phyloP scores from a whole-genome alignment of 2,329 filamentous ascomycete species.

The Chaetomiaceae sp. region DNA sequence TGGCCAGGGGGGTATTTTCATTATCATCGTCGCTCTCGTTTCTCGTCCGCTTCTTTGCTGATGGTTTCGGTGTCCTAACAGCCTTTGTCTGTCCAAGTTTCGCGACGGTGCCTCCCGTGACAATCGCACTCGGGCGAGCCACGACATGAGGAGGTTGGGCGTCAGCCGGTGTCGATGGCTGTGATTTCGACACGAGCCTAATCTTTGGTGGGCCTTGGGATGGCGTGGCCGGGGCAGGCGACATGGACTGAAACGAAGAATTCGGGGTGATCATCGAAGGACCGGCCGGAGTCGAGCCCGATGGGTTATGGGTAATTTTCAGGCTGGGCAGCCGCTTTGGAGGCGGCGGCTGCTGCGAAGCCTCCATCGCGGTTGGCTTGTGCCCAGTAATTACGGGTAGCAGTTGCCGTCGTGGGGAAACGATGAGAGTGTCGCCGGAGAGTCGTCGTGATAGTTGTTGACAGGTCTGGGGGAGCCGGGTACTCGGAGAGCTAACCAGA shows the following conservation, averaged over 20 bases:
- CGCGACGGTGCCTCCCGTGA: conserved; percentile 15
- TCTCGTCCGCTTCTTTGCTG: conserved; percentile 57
- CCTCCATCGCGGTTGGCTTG: conserved; percentile 15
- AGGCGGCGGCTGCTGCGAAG: conserved; percentile 13
- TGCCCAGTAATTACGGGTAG: too few relatives aligned
- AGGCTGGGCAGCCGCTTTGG: conserved; percentile 19
- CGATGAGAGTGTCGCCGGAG: too few relatives aligned
- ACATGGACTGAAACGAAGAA: conserved; percentile 13
- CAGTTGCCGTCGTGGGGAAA: too few relatives aligned
- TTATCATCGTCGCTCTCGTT: conserved; percentile 52
- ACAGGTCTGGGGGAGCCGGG: background rate
- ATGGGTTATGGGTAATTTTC: conserved; percentile 15
- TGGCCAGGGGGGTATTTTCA: conserved; percentile 30
- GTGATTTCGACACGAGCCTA: conserved; percentile 24
- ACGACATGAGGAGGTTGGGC: conserved; percentile 13
- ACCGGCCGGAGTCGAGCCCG: conserved; percentile 7
- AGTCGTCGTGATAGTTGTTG: background rate
- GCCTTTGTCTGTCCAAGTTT: conserved; percentile 50
- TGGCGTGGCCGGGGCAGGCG: conserved; percentile 22
- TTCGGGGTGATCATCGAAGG: conserved; percentile 18
- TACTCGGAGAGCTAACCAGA: too few relatives aligned
- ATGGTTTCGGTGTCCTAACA: conserved; percentile 55
- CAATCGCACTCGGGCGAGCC: background rate
- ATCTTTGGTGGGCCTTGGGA: conserved; percentile 23
- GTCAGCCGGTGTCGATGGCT: conserved; percentile 25